A percentile compares a stretch with the other conserved stretches of the same genome.
Conservation (phyloP, 225 moss, liverwort and hornwort genomes). For the Sphagnum contortum region DNA sequence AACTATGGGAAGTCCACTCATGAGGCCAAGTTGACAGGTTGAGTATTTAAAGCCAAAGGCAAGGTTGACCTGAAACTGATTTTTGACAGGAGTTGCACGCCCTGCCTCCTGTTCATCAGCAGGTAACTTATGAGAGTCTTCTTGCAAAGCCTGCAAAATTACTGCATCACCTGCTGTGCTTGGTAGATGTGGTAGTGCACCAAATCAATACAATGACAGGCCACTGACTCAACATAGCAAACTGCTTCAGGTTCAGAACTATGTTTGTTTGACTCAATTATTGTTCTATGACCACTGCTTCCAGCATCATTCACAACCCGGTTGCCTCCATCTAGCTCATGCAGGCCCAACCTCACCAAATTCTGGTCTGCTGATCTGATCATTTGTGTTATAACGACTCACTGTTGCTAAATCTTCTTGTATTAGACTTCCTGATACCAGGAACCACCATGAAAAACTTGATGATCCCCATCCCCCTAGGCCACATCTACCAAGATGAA, state of each 20-base stretch:
- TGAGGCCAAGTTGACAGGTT: too few relatives aligned
- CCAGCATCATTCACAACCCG: conserved; percentile 9
- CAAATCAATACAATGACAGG: not conserved
- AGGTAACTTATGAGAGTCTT: conserved; percentile 45
- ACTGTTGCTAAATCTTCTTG: too few relatives aligned
- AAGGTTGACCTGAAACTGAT: conserved; percentile 17
- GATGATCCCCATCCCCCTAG: too few relatives aligned
- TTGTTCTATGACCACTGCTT: not conserved
- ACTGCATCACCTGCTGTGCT: conserved; percentile 47
- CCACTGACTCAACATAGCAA: not conserved
- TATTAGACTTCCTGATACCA: too few relatives aligned
- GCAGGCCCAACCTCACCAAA: conserved; percentile 33
- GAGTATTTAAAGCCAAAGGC: too few relatives aligned
- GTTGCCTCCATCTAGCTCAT: conserved; percentile 24
- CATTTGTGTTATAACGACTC: too few relatives aligned
- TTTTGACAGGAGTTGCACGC: not conserved
- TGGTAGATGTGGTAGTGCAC: not conserved
- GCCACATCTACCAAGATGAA: too few relatives aligned
- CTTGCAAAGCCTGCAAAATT: conserved; percentile 59
- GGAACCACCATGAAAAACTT: too few relatives aligned
- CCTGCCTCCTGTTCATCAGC: conserved; percentile 1
- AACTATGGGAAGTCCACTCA: too few relatives aligned
- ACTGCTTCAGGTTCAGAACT: not conserved
- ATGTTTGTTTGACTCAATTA: too few relatives aligned
- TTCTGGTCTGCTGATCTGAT: conserved; percentile 15